Evolutionary conservation across 2,329 filamentous ascomycete genomes (phyloP).

Genomic region (Pyricularia grisea): DNA sequence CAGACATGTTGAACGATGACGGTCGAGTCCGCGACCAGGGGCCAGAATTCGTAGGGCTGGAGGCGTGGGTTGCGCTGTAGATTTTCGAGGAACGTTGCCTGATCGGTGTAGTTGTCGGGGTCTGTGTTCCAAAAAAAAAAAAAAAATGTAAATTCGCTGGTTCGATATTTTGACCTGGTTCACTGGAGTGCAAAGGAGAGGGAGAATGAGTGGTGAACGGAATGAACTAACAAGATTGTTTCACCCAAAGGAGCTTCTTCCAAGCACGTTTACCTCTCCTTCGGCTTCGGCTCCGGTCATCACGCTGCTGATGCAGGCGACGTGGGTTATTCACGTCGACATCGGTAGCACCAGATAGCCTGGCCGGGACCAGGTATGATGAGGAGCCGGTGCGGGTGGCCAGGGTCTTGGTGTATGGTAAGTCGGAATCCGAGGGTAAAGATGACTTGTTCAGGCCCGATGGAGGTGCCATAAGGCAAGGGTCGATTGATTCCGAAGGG

Average conservation of each 20-base stretch:
- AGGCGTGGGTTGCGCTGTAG: conserved; percentile 89
- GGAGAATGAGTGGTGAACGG: no score
- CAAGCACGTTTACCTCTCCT: conserved; percentile 61
- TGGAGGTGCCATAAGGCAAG: conserved; percentile 4
- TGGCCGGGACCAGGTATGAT: background rate
- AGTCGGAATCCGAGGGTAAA: background rate
- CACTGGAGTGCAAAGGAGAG: no score
- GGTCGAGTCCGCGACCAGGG: conserved; percentile 85
- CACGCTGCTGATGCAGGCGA: conserved; percentile 9
- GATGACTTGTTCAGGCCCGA: conserved; percentile 2
- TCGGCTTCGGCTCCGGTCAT: conserved; percentile 55
- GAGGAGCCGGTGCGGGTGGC: background rate
- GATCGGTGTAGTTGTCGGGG: conserved; percentile 98
- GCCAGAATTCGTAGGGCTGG: conserved; percentile 97
- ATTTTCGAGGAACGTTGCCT: conserved; percentile 91
- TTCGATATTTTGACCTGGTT: conserved; percentile 4
- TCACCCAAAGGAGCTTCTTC: conserved; percentile 98
- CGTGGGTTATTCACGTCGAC: background rate
- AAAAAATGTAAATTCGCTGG: no score
- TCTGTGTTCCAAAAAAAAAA: conserved; percentile 36
- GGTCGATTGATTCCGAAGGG: background rate
- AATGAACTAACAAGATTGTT: conserved; percentile 67
- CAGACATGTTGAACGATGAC: conserved; percentile 97
- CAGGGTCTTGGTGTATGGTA: background rate
- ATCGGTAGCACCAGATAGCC: background rate